Percentiles rank a stretch among this genome's conserved stretches.
These are phyloP conservation scores for Parathielavia appendiculata DNA, from an alignment of 495 filamentous ascomycete genomes.

Conservation along the genomic window DNA sequence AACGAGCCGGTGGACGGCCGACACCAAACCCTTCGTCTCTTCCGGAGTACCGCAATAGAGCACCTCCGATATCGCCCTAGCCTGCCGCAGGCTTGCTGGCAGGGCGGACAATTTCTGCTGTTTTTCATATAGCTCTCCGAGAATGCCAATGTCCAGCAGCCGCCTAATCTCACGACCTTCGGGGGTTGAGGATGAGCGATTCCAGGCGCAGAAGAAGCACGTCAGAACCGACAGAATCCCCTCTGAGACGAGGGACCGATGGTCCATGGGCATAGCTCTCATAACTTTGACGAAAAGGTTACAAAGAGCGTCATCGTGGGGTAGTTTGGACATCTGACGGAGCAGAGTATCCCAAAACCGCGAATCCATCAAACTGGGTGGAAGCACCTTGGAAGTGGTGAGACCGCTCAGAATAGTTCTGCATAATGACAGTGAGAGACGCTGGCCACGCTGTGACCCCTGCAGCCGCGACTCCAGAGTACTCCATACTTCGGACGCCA, in stretches of 20 bases:
- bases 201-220: constrained; percentile 17
- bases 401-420: constrained; percentile 20
- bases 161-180: background rate
- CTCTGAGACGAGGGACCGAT: background rate
- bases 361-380: constrained; percentile 8
- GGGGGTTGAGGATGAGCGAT: background rate
- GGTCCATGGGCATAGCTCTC: constrained; percentile 7
- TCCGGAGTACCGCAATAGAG: constrained; percentile 11
- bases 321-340: constrained; percentile 14
- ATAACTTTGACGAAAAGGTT: constrained; percentile 18
- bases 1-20: constrained; percentile 16
- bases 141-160: constrained; percentile 6
- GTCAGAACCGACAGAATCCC: constrained; percentile 20
- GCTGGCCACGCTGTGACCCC: background rate
- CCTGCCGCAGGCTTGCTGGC: constrained; percentile 3
- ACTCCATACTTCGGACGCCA: constrained; percentile 16
- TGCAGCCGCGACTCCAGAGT: constrained; percentile 16
- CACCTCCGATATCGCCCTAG: constrained; percentile 6
- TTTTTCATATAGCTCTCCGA: background rate
- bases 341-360: constrained; percentile 23
- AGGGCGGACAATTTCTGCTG: background rate
- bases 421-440: constrained; percentile 16
- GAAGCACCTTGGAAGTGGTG: constrained; percentile 18
- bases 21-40: constrained; percentile 16
- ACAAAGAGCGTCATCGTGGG: constrained; percentile 17